phyloP scores from a whole-genome alignment of 116 monocot species.

The Iris pallida region DNA sequence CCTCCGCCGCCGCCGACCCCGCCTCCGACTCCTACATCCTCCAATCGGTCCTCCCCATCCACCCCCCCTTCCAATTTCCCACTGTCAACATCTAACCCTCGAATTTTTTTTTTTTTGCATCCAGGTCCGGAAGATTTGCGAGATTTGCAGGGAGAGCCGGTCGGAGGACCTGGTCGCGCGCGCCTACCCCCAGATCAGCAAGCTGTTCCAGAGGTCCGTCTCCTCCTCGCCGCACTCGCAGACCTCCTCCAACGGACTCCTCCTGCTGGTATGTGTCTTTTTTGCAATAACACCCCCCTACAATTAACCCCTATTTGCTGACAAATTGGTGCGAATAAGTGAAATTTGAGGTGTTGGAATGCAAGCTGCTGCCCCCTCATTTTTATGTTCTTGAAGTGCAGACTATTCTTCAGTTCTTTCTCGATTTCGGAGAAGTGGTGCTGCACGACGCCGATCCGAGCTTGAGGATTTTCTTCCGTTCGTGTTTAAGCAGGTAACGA shows the following conservation, averaged over 20 bases:
- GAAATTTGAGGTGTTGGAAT: not conserved
- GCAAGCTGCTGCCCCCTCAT: not conserved
- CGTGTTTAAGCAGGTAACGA: conserved; percentile 85
- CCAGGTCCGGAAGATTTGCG: conserved; percentile 66
- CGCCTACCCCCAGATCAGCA: conserved; percentile 76
- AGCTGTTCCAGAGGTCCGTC: conserved; percentile 84
- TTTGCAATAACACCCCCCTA: not conserved
- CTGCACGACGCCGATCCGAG: conserved; percentile 92
- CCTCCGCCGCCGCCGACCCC: conserved; percentile 59
- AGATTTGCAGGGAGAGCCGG: conserved; percentile 61
- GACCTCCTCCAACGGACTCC: conserved; percentile 64
- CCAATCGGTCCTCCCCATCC: conserved; percentile 42
- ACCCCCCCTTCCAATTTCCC: not conserved
- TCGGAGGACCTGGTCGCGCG: conserved; percentile 78
- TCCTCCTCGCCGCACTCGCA: conserved; percentile 54
- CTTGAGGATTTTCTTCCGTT: conserved; percentile 72
- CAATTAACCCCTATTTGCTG: not conserved
- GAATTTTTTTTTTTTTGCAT: not conserved
- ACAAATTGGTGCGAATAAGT: not conserved
- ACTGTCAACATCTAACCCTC: not conserved
- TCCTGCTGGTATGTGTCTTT: conserved; percentile 17
- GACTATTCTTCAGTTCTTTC: conserved; percentile 90
- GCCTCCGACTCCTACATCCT: conserved; percentile 80
- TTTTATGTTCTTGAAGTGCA: conserved; percentile 22
- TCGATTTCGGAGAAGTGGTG: conserved; percentile 95